Evolutionary conservation across 164 flowering plant species (phyloP).

Genomic region (Umbellularia californica): DNA sequence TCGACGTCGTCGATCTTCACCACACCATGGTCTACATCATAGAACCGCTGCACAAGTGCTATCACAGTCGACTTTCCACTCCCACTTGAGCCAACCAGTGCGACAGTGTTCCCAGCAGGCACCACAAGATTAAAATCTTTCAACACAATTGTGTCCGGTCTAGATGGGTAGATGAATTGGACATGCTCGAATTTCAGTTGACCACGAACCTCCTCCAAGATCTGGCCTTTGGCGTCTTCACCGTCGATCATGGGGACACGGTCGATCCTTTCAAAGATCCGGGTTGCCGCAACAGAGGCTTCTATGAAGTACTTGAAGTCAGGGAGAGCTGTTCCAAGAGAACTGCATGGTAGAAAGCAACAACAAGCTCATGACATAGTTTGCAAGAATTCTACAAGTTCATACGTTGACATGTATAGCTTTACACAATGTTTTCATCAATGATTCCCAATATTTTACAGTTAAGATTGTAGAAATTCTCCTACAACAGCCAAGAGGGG

Average conservation of each 20-base stretch:
- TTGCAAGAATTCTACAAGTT: too few relatives aligned
- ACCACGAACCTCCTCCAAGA: slow-evolving; percentile 43
- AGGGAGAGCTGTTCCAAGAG: slow-evolving; percentile 81
- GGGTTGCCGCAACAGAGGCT: slow-evolving; percentile 72
- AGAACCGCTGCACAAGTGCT: slow-evolving; percentile 74
- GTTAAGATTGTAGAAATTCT: too few relatives aligned
- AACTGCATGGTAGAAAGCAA: slow-evolving; percentile 36
- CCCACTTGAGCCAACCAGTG: slow-evolving; percentile 91
- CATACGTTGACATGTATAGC: too few relatives aligned
- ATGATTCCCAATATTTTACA: too few relatives aligned
- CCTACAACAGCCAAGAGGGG: too few relatives aligned
- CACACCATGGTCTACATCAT: slow-evolving; percentile 56
- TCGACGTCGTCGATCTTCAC: slow-evolving; percentile 67
- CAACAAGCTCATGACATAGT: not conserved
- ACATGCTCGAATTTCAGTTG: slow-evolving; percentile 56
- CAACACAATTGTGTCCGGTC: slow-evolving; percentile 69
- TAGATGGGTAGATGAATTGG: slow-evolving; percentile 68
- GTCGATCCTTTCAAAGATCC: slow-evolving; percentile 63
- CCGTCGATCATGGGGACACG: slow-evolving; percentile 63
- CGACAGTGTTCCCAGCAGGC: slow-evolving; percentile 74
- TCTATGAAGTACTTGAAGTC: slow-evolving; percentile 80
- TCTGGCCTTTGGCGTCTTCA: slow-evolving; percentile 50
- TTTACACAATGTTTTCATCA: too few relatives aligned
- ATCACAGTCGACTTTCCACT: slow-evolving; percentile 88
- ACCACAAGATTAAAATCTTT: slow-evolving; percentile 61